Evolutionary conservation across 768 basidiomycete genomes (phyloP), one percentile per base, ranked within the genome.

Genomic region (Lactarius hatsudake): DNA sequence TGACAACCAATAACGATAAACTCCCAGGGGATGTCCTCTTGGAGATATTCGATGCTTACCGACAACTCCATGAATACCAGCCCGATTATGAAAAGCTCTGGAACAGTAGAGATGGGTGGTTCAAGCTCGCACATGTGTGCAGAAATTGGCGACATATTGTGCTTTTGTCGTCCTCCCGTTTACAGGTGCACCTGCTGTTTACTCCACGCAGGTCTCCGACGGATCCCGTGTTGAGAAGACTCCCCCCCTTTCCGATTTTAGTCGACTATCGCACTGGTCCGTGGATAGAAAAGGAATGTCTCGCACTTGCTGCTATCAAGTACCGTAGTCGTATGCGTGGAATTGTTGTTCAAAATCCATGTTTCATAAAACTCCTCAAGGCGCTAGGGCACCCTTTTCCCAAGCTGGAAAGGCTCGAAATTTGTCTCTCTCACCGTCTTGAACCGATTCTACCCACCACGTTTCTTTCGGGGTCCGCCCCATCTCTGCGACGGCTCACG

Each of bases 51-150:
- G 63, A 63, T 20, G 43, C 23, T 12, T 63, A 58, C 53, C 55
- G 56, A 28, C 55, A 26, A 23, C 6, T 12, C 7, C 10, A 26
- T 6, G 17, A 36, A 23, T 10, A 18, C 20, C 10, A 13, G 1
- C n/a, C 30, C 42, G 5, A 12, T 3, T 58, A 58, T 20, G 30
- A 63, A 26, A 36, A 17, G 0, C 0, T 7, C 9, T 63, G 63
- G 63, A 56, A 48, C 42, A 3, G 43, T 1, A 48, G 18, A 51
- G 1, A 12, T 1, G 42, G 63, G 3, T 66, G 65, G 60, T 32
- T 56, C 43, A 57, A 10, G 13, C 65, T 66, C 23, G 15, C 34
- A 10, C 65, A 62, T 30, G 65, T 66, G 23, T 66, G 65, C 45
- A 18, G 0, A 51, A 38, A 10, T 20, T 66, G 65, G 65, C 65